Evolutionary conservation across 805 yeast species (phyloP), one percentile per base, ranked within the genome.

Genomic region (Yarrowia sp.): DNA sequence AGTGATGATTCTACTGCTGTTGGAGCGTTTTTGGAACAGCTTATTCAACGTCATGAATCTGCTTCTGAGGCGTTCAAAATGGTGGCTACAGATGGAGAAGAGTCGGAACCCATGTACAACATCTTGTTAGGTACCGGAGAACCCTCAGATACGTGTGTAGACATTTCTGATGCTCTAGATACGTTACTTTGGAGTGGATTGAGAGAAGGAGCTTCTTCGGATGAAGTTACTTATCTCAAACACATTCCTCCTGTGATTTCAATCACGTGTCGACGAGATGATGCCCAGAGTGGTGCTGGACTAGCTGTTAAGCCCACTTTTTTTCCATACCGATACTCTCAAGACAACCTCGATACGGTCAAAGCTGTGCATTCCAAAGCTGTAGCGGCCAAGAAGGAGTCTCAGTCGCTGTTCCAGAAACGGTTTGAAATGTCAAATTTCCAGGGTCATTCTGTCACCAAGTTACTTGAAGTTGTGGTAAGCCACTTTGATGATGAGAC

Each of bases 221-320:
- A 45, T 63, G 35, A 18, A 8, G 67, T 65, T 8, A 66, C 71
- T 10, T 68, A 66, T 38, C 55, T 71, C 33, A 44, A 45, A n/a
- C 53, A 66, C 8, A 63, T 71, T n/a, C 67, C 67, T 1, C 71
- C 71, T n/a, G 66, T 69, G 8, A 36, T 70, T 1, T 61, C 57
- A 28, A 63, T 71, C 33, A 62, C 71, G 3, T 42, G 71, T n/a
- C 68, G 69, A 28, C 65, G 72, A 11, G 72, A 70, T n/a, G 72
- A 70, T 45, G 68, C 70, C 14, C 61, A 47, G 13, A 66, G 70
- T 3, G 73, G 72, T 1, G 64, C 68, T 7, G 73, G 73, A 1
- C 65, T 70, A 6, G 41, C 33, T 13, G 60, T 69, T 4, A 69
- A 69, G 2, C 17, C 60, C 0, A 62, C 45, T 4, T 69, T 70